phyloP scores from a whole-genome alignment of 1,284 basidiomycete genomes.

The Malassezia yamatoensis region DNA sequence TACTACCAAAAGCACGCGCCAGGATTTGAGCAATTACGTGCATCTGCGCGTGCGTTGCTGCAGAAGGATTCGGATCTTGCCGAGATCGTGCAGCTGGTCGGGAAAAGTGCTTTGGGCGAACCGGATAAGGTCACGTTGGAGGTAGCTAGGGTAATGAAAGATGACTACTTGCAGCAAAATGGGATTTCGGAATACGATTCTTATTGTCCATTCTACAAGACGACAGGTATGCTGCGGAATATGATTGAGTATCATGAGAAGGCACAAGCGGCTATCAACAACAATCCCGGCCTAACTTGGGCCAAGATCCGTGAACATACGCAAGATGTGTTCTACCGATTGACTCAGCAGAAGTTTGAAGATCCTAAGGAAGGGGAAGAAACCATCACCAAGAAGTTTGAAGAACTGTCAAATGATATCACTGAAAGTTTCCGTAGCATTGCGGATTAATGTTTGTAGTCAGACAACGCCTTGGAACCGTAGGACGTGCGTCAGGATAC shows the following conservation, averaged over 20 bases:
- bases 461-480: not conserved
- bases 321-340: constrained; percentile 80
- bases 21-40: constrained; percentile 84
- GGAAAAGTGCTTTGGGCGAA: constrained; percentile 94
- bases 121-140: constrained; percentile 97
- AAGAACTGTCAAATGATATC: constrained; percentile 43
- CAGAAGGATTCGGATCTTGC: constrained; percentile 98
- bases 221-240: constrained; percentile 86
- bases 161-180: constrained; percentile 97
- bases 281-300: constrained; percentile 75
- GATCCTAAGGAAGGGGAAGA: constrained; percentile 50
- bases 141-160: constrained; percentile 83
- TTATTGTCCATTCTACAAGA: constrained; percentile 73
- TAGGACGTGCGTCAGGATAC: not conserved
- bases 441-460: constrained; percentile 23
- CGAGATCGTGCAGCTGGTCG: constrained; percentile 97
- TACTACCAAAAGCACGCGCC: constrained; percentile 79
- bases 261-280: constrained; percentile 66
- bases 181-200: constrained; percentile 97
- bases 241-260: constrained; percentile 89
- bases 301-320: constrained; percentile 79
- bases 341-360: constrained; percentile 98
- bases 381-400: constrained; percentile 32
- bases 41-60: constrained; percentile 85
- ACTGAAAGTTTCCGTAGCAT: constrained; percentile 44